Percentiles rank a stretch among this genome's conserved stretches.
Evolutionary conservation across 192 early-diverging fungal genomes (phyloP).

Genomic region (Backusella parvicylindrica): DNA sequence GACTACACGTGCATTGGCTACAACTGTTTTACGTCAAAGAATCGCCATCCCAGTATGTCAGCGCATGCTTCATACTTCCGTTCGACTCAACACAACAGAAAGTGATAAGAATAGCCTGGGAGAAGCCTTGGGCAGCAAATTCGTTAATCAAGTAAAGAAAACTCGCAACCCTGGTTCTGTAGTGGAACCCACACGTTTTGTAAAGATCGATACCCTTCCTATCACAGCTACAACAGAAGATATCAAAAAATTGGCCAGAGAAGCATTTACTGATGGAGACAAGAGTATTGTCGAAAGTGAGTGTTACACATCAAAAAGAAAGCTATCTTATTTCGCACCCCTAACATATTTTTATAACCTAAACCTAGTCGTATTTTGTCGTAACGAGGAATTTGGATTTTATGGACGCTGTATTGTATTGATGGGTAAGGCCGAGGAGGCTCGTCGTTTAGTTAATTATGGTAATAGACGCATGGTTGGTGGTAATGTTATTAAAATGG

Average conservation of each 20-base stretch:
- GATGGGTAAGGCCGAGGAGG: constrained; percentile 12
- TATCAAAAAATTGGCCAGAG: constrained; percentile 24
- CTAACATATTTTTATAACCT: not conserved
- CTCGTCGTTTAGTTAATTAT: constrained; percentile 9
- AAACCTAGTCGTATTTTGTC: constrained; percentile 21
- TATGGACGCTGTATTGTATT: constrained; percentile 20
- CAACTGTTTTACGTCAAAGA: not conserved
- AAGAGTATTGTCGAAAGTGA: constrained; percentile 28
- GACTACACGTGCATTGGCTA: not conserved
- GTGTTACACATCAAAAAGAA: not conserved
- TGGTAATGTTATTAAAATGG: constrained; percentile 18
- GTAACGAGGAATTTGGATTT: constrained; percentile 22
- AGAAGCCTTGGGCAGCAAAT: not conserved
- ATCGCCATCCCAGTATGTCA: not conserved
- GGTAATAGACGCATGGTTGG: constrained; percentile 19
- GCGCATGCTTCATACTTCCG: not conserved
- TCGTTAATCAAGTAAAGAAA: not conserved
- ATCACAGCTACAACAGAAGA: constrained; percentile 28
- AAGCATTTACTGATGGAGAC: constrained; percentile 22
- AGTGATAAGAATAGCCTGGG: not conserved
- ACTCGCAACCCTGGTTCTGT: not conserved
- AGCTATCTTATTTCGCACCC: not conserved
- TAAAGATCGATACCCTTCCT: constrained; percentile 24
- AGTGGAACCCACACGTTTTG: constrained; percentile 9
- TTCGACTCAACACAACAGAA: not conserved